A percentile compares a stretch with the other conserved stretches of the same genome.
Conservation (phyloP, 345 rosid species). For the Abelmoschus esculentus region DNA sequence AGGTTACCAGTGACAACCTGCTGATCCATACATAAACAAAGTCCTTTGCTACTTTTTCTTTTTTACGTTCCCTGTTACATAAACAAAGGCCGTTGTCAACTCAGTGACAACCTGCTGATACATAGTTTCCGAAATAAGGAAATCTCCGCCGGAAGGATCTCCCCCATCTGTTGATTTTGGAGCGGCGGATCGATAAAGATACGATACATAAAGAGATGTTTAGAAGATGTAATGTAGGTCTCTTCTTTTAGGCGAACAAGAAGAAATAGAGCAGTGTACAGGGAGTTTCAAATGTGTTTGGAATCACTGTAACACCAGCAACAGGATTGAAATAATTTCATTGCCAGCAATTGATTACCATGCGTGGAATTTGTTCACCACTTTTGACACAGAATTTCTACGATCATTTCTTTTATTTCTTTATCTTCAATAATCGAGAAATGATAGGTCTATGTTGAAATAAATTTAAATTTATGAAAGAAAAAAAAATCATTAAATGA, state of each 20-base stretch:
- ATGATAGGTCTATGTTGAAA: too few relatives aligned
- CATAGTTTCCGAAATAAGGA: too few relatives aligned
- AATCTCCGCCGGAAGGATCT: neutral
- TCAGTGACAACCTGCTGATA: too few relatives aligned
- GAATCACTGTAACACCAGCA: constrained; percentile 12
- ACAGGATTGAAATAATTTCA: constrained; percentile 8
- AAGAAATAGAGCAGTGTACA: constrained; percentile 13
- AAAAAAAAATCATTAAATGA: too few relatives aligned
- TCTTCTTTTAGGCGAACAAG: constrained; percentile 11
- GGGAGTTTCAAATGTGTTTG: constrained; percentile 8
- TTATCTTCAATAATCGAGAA: too few relatives aligned
- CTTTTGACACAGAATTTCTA: too few relatives aligned
- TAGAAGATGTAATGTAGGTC: constrained; percentile 10
- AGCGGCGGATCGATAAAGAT: constrained; percentile 15
- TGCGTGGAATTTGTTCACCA: too few relatives aligned
- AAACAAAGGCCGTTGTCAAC: too few relatives aligned
- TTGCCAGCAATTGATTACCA: too few relatives aligned
- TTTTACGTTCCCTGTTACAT: neutral
- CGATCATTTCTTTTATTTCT: too few relatives aligned
- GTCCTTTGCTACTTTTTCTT: neutral
- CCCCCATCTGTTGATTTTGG: neutral
- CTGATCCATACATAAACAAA: constrained; percentile 16
- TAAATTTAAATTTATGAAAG: too few relatives aligned
- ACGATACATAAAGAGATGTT: constrained; percentile 16
- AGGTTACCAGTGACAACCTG: constrained; percentile 13